Percentiles rank a stretch among this genome's conserved stretches.
phyloP scores from a whole-genome alignment of 2,329 filamentous ascomycete genomes.

The Aspergillus brunneoviolaceus region DNA sequence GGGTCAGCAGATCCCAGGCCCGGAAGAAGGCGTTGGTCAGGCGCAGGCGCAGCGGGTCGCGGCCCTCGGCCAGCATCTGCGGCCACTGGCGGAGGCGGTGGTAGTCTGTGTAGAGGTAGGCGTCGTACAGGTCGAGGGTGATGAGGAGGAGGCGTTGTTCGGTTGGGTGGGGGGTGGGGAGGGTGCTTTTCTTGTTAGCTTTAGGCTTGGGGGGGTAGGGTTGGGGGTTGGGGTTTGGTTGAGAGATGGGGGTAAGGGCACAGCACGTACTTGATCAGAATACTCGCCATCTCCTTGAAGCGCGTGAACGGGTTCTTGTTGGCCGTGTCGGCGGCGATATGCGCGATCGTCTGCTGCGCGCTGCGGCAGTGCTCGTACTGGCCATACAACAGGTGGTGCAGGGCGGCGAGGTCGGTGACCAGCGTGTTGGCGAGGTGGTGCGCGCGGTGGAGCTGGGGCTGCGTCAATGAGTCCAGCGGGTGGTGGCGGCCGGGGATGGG shows the following conservation, averaged over 20 bases:
- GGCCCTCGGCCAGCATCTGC: constrained; percentile 11
- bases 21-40: constrained; percentile 17
- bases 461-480: constrained; percentile 11
- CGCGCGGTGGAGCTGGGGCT: constrained; percentile 12
- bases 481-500: neutral
- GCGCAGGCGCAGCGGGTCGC: constrained; percentile 11
- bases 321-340: constrained; percentile 8
- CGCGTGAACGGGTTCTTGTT: constrained; percentile 8
- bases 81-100: constrained; percentile 20
- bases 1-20: constrained; percentile 22
- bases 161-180: constrained; percentile 20
- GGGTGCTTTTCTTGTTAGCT: constrained; percentile 15
- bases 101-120: constrained; percentile 27
- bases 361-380: constrained; percentile 8
- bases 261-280: constrained; percentile 22
- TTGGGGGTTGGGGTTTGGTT: neutral
- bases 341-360: constrained; percentile 12
- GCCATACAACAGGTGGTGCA: constrained; percentile 18
- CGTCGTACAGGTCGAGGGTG: constrained; percentile 27
- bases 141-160: constrained; percentile 24
- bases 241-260: neutral
- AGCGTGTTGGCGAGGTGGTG: constrained; percentile 15
- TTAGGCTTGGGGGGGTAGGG: neutral
- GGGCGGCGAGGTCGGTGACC: constrained; percentile 12
- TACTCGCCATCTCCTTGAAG: constrained; percentile 18